Evolutionary conservation across 768 basidiomycete species (phyloP), one percentile per base, ranked within the genome.

Genomic region (Xerocomellus dryophilus): DNA sequence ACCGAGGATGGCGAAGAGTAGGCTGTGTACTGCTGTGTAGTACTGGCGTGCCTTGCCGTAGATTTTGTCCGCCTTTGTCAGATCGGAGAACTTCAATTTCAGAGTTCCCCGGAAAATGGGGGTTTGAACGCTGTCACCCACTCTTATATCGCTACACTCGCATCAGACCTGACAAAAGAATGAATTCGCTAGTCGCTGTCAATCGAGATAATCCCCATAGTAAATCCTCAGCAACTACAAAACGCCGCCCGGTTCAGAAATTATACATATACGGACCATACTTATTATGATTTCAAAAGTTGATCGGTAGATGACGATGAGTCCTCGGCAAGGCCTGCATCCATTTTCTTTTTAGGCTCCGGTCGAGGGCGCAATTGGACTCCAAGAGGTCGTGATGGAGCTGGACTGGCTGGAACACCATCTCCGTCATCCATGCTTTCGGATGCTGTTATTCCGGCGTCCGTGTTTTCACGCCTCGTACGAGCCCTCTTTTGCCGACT

Each of bases 311-410:
- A 44, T 4, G 45, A 53, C 1, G 50, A 31, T 0, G 47, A 39
- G 41, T 54, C 56, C 20, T 66, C 54, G 51, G 49, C 43, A 58
- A 36, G 7, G 36, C 17, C 8, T 34, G 27, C 40, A 18, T 63
- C 52, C 57, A 54, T 57, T 53, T 49, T 60, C 45, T 56, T 55
- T 51, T 54, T 47, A n/a, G 71, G 72, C 56, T 72, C 76, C 35
- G 74, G 74, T 35, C 78, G 71, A 18, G 77, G 76, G 18, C 80
- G 75, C 34, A 80, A 56, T 29, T 68, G 67, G 0, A 72, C 67
- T 5, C 60, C 64, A 23, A 69, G 63, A 14, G 68, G 68, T 31
- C 50, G 53, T 9, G 63, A 69, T 29, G 57, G 58, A 35, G 47
- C 45, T 17, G 15, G 32, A 20, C 46, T 21, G 47, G 32, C 34